Percentiles rank a stretch among this genome's conserved stretches.
These are phyloP conservation scores for Graphiopsis chlorocephala DNA, from an alignment of 2,329 filamentous ascomycete species.

Conservation along the genomic window DNA sequence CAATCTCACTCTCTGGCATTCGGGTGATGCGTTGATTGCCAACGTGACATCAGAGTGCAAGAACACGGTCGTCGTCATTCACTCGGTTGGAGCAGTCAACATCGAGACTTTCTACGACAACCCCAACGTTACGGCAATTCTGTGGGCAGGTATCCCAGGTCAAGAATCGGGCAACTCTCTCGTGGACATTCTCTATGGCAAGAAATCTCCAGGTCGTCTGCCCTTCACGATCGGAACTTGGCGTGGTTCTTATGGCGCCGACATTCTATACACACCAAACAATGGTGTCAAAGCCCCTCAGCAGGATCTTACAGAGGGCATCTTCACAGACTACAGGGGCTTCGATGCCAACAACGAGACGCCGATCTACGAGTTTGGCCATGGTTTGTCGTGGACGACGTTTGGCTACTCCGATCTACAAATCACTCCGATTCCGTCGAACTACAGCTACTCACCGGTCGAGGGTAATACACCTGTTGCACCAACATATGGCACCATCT, in stretches of 20 bases:
- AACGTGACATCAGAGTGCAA: conserved; percentile 31
- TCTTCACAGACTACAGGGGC: conserved; percentile 87
- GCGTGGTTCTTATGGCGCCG: conserved; percentile 72
- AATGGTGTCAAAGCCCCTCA: conserved; percentile 68
- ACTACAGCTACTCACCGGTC: conserved; percentile 55
- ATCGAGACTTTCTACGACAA: conserved; percentile 32
- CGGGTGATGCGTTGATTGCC: conserved; percentile 46
- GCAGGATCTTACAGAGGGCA: conserved; percentile 76
- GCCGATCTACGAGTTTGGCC: conserved; percentile 83
- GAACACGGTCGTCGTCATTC: conserved; percentile 33
- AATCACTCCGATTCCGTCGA: conserved; percentile 44
- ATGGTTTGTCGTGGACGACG: conserved; percentile 75
- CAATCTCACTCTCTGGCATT: conserved; percentile 40
- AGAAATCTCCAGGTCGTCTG: conserved; percentile 72
- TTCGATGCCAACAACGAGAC: conserved; percentile 74
- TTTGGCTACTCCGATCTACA: conserved; percentile 61
- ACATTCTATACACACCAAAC: conserved; percentile 67
- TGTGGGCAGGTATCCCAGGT: conserved; percentile 30
- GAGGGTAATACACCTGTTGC: conserved; percentile 60
- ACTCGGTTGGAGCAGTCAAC: conserved; percentile 31
- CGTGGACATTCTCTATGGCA: conserved; percentile 74
- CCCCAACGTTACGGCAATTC: conserved; percentile 31
- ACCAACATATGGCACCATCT: conserved; percentile 61
- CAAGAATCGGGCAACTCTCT: conserved; percentile 62
- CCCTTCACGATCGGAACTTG: conserved; percentile 82